Evolutionary conservation across 2,329 filamentous ascomycete genomes (phyloP).

Genomic region (Setomelanomma holmii): DNA sequence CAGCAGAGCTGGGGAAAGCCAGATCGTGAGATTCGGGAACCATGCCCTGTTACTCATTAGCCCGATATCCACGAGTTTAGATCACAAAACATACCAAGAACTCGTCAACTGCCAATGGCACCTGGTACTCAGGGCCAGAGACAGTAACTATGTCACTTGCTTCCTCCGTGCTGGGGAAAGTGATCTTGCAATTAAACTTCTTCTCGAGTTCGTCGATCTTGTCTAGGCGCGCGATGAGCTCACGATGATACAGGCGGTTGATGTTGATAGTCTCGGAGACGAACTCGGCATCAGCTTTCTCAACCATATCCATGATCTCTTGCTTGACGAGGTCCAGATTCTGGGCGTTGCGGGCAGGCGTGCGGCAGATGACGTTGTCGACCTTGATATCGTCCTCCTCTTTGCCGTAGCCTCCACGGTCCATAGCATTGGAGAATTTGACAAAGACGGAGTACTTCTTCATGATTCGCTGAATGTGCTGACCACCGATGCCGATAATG

Average conservation of each 20-base stretch:
- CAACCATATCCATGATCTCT: constrained; percentile 99
- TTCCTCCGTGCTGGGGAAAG: constrained; percentile 96
- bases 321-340: constrained; percentile 97
- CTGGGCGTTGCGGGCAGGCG: constrained; percentile 94
- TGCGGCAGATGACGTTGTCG: constrained; percentile 98
- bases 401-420: constrained; percentile 88
- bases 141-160: constrained; percentile 96
- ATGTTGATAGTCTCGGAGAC: constrained; percentile 93
- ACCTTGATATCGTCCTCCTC: constrained; percentile 99
- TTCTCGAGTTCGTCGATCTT: constrained; percentile 96
- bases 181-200: constrained; percentile 99
- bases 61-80: not conserved
- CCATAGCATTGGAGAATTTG: constrained; percentile 99
- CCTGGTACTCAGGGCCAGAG: constrained; percentile 96
- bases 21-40: constrained; percentile 96
- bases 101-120: constrained; percentile 94
- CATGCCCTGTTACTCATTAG: constrained; percentile 74
- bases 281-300: constrained; percentile 95
- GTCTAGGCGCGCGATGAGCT: constrained; percentile 84
- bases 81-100: constrained; percentile 68
- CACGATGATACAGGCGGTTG: constrained; percentile 92
- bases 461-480: constrained; percentile 99
- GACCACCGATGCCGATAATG: constrained; percentile 97
- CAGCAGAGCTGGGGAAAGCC: constrained; percentile 76
- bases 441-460: constrained; percentile 99